Evolutionary conservation across 257 asterid genomes (phyloP).

Genomic region (Petunia secreta): DNA sequence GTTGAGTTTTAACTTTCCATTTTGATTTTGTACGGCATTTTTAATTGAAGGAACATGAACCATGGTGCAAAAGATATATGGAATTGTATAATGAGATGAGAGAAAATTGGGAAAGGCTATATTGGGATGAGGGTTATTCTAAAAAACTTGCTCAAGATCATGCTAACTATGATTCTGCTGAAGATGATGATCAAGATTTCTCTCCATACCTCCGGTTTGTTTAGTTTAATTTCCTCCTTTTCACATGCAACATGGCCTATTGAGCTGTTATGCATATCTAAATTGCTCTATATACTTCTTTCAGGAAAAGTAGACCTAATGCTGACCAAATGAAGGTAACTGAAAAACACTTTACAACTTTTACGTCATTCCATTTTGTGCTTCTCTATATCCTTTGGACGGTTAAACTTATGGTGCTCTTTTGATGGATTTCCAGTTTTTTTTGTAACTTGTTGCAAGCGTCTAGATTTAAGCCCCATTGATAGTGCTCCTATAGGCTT

Average conservation of each 20-base stretch:
- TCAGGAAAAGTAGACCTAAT: constrained; percentile 75
- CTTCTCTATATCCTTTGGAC: constrained; percentile 6
- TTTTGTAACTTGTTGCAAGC: not conserved
- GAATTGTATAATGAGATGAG: constrained; percentile 88
- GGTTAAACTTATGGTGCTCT: not conserved
- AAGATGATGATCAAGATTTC: constrained; percentile 86
- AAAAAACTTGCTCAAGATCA: constrained; percentile 93
- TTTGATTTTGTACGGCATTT: constrained; percentile 26
- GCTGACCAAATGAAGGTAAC: constrained; percentile 60
- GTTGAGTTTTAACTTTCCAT: not conserved
- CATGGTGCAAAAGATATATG: constrained; percentile 96
- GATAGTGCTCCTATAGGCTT: not conserved
- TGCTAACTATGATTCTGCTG: constrained; percentile 87
- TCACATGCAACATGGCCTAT: not conserved
- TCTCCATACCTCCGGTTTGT: constrained; percentile 23
- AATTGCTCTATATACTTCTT: constrained; percentile 32
- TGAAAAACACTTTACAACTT: constrained; percentile 13
- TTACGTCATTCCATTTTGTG: constrained; percentile 1
- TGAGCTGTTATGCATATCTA: not conserved
- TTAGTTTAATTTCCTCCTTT: constrained; percentile 11
- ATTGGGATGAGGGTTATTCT: constrained; percentile 97
- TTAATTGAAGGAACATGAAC: constrained; percentile 81
- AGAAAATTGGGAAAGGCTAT: constrained; percentile 97
- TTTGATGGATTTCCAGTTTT: not conserved
- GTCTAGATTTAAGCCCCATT: constrained; percentile 6